Percentiles rank a stretch among this genome's conserved stretches.
Evolutionary conservation across 371 early-diverging fungal species (phyloP).

Genomic region (Apophysomyces variabilis): DNA sequence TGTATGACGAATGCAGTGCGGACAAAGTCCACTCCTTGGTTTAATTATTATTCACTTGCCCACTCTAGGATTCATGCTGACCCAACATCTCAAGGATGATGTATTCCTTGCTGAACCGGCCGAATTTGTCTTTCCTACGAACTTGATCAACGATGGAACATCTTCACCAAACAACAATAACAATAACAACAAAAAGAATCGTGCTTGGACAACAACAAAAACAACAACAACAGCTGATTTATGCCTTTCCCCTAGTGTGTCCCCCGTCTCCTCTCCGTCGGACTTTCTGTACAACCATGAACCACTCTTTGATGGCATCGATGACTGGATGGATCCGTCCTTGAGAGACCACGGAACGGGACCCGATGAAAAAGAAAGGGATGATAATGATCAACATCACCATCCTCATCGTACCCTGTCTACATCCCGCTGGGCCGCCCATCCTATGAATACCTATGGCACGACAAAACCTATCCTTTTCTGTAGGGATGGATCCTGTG

Average conservation of each 20-base stretch:
- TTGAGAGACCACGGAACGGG: neutral
- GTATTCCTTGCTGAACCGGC: slow-evolving; percentile 23
- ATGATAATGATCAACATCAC: no score
- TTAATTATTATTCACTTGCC: slow-evolving; percentile 5
- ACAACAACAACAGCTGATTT: slow-evolving; percentile 15
- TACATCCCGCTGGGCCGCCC: neutral
- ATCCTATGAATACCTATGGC: neutral
- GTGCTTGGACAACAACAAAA: slow-evolving; percentile 14
- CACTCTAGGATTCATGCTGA: slow-evolving; percentile 16
- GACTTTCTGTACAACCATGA: slow-evolving; percentile 44
- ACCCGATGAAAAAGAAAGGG: neutral
- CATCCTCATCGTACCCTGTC: neutral
- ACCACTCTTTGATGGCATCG: slow-evolving; percentile 46
- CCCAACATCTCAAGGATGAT: slow-evolving; percentile 27
- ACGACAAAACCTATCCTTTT: no score
- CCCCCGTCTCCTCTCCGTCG: slow-evolving; percentile 38
- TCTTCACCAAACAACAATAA: no score
- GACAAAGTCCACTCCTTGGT: no score
- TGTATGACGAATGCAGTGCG: slow-evolving; percentile 24
- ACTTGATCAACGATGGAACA: no score
- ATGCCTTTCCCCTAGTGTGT: slow-evolving; percentile 40
- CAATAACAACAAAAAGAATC: no score
- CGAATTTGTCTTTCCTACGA: neutral
- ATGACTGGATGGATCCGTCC: slow-evolving; percentile 15
- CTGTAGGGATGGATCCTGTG: neutral